These are phyloP conservation scores for Eurotiales sp. DNA, from an alignment of 2,329 filamentous ascomycete genomes.

Conservation along the genomic window DNA sequence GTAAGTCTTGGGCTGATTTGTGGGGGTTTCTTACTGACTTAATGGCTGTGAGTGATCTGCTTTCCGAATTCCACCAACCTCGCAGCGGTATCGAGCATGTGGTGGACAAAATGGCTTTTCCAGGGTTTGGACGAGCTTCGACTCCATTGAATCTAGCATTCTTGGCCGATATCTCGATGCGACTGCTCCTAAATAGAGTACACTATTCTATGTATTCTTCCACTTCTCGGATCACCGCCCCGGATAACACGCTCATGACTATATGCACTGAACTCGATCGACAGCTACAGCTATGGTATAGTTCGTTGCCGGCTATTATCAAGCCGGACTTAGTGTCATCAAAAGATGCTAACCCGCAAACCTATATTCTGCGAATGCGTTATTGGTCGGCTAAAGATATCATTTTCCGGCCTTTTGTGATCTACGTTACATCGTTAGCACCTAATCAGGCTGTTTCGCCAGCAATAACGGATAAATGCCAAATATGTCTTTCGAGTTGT, in stretches of 20 bases:
- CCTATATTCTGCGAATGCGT: slow-evolving; percentile 26
- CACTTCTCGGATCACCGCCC: slow-evolving; percentile 20
- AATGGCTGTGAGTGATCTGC: slow-evolving; percentile 19
- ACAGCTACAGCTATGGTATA: slow-evolving; percentile 29
- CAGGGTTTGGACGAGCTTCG: slow-evolving; percentile 22
- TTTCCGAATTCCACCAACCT: slow-evolving; percentile 31
- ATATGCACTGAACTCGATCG: slow-evolving; percentile 28
- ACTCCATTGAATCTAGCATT: slow-evolving; percentile 18
- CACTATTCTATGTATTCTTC: slow-evolving; percentile 27
- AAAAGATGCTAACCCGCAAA: slow-evolving; percentile 20
- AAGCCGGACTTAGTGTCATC: slow-evolving; percentile 21
- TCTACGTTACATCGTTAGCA: slow-evolving; percentile 23
- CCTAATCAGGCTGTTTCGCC: slow-evolving; percentile 15
- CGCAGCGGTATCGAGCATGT: slow-evolving; percentile 31
- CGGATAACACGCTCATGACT: slow-evolving; percentile 1
- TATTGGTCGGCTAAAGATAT: slow-evolving; percentile 32
- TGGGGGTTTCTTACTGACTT: neutral
- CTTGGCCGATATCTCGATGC: slow-evolving; percentile 31
- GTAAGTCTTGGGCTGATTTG: neutral
- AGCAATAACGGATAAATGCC: slow-evolving; percentile 25
- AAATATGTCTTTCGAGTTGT: slow-evolving; percentile 30
- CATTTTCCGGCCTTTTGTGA: slow-evolving; percentile 30
- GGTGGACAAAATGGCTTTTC: slow-evolving; percentile 29
- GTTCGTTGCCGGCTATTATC: slow-evolving; percentile 28
- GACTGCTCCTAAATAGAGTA: slow-evolving; percentile 30